These are phyloP conservation scores for Cenchrus purpureus DNA, from an alignment of 176 grass and related monocot genomes.

Conservation along the genomic window DNA sequence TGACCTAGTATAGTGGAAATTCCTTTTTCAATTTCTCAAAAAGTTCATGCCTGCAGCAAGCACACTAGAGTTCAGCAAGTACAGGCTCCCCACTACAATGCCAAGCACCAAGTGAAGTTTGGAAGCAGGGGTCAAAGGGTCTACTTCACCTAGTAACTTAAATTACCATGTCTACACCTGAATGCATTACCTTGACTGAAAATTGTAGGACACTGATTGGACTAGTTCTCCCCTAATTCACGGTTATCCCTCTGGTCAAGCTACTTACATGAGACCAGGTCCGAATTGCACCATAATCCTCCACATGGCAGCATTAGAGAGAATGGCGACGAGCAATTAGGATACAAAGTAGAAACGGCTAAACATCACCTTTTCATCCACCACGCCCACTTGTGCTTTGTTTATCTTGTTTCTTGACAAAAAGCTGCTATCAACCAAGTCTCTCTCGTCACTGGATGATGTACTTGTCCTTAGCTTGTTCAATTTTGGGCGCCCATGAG, in stretches of 20 bases:
- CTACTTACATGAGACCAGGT: slow-evolving; percentile 36
- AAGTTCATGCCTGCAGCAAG: background rate
- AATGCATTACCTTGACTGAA: slow-evolving; percentile 29
- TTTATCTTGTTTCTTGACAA: slow-evolving; percentile 22
- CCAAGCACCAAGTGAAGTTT: slow-evolving; percentile 8
- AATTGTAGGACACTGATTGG: slow-evolving; percentile 41
- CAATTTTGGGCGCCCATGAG: background rate
- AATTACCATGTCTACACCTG: slow-evolving; percentile 38
- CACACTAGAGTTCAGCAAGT: background rate
- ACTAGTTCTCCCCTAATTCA: slow-evolving; percentile 42
- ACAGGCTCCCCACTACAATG: slow-evolving; percentile 6
- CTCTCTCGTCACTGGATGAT: slow-evolving; percentile 15
- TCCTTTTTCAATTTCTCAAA: background rate
- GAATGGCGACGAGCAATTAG: background rate
- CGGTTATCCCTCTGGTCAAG: slow-evolving; percentile 28
- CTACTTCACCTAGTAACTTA: background rate
- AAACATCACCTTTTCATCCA: slow-evolving; percentile 40
- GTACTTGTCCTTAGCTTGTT: slow-evolving; percentile 6
- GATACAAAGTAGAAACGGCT: slow-evolving; percentile 26
- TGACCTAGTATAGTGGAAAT: background rate
- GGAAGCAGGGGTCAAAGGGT: background rate
- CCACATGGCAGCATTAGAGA: slow-evolving; percentile 48
- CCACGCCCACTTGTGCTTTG: slow-evolving; percentile 36
- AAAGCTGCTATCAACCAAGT: slow-evolving; percentile 36
- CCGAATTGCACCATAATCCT: background rate